These are phyloP conservation scores for Aspergillus ochraceus DNA, from an alignment of 2,329 filamentous ascomycete species.

Conservation along the genomic window DNA sequence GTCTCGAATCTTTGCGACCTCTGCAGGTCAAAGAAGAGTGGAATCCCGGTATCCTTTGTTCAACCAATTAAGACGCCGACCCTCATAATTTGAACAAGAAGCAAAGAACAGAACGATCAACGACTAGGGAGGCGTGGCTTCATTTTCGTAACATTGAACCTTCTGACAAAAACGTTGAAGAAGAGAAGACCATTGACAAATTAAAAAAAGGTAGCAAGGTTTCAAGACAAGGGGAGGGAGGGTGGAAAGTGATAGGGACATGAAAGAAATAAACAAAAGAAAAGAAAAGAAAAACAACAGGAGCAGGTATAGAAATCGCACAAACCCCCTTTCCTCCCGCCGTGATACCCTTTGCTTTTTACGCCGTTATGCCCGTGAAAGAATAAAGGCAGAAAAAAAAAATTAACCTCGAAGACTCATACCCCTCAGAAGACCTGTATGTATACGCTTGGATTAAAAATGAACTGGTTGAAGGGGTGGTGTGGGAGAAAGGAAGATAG, in stretches of 20 bases:
- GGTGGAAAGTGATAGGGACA: conserved; percentile 7
- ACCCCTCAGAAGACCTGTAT: conserved; percentile 36
- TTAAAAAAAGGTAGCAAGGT: conserved; percentile 9
- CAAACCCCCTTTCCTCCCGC: conserved; percentile 17
- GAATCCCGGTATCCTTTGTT: conserved; percentile 17
- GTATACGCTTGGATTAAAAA: conserved; percentile 40
- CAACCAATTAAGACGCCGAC: conserved; percentile 25
- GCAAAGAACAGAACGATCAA: conserved; percentile 21
- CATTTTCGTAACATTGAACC: conserved; percentile 24
- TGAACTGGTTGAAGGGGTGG: conserved; percentile 14
- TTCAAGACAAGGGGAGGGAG: conserved; percentile 12
- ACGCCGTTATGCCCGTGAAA: conserved; percentile 35
- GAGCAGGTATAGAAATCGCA: conserved; percentile 7
- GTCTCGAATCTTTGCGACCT: conserved; percentile 21
- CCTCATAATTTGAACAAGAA: conserved; percentile 22
- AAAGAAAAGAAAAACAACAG: conserved; percentile 7
- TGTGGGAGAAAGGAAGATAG: conserved; percentile 17
- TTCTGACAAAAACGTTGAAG: conserved; percentile 17
- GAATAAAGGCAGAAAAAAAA: conserved; percentile 20
- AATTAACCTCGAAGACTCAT: conserved; percentile 27
- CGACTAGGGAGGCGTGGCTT: conserved; percentile 23
- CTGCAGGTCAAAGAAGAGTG: conserved; percentile 18
- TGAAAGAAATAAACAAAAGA: conserved; percentile 8
- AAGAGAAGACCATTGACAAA: conserved; percentile 21
- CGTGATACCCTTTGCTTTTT: conserved; percentile 24